Conservation (phyloP, 2,329 filamentous ascomycete species). For the Venturia carpophila region DNA sequence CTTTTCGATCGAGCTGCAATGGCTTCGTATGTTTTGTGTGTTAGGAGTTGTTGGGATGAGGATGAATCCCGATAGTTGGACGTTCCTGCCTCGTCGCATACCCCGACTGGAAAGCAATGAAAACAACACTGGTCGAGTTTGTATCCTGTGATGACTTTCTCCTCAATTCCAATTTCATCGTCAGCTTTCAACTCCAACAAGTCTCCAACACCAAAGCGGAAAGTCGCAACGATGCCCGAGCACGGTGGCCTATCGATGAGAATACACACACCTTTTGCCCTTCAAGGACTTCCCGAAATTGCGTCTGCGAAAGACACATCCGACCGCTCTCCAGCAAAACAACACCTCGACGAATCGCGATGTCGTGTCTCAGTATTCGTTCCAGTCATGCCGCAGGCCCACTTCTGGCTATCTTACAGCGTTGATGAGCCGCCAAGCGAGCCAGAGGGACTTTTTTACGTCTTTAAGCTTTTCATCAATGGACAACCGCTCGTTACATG, state of each 20-base stretch:
- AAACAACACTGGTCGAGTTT: background rate
- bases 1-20: background rate
- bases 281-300: constrained; percentile 15
- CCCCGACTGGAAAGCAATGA: background rate
- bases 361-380: constrained; percentile 14
- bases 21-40: too few species aligned
- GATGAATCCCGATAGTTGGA: background rate
- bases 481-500: constrained; percentile 36
- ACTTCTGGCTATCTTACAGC: constrained; percentile 17
- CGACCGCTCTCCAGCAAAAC: background rate
- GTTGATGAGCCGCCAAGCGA: constrained; percentile 5
- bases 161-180: background rate
- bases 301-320: background rate
- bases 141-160: background rate
- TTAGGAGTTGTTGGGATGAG: background rate
- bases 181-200: background rate
- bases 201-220: background rate
- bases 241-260: constrained; percentile 13
- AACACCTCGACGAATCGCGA: background rate
- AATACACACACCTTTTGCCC: constrained; percentile 7
- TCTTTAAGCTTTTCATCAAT: constrained; percentile 42
- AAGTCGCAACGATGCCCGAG: constrained; percentile 12
- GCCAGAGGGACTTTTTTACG: constrained; percentile 26
- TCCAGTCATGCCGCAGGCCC: constrained; percentile 10
- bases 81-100: background rate